Evolutionary conservation across 257 asterid species (phyloP).

Genomic region (Apocynum venetum): DNA sequence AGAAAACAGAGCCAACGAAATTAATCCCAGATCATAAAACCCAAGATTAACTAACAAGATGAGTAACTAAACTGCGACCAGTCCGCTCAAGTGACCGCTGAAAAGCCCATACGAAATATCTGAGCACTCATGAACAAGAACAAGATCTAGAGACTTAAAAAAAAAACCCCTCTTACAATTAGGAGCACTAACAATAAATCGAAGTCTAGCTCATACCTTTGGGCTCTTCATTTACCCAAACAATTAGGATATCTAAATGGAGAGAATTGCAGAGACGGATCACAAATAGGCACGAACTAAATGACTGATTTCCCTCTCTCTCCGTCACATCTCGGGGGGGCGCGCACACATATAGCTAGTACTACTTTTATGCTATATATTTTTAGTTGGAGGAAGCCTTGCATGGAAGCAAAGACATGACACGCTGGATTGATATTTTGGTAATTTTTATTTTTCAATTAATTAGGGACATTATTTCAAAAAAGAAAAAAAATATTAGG

Average conservation of each 20-base stretch:
- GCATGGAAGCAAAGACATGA: slow-evolving; percentile 57
- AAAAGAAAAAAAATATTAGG: too few relatives aligned
- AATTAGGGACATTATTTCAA: too few relatives aligned
- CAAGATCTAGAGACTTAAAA: slow-evolving; percentile 25
- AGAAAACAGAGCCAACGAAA: slow-evolving; percentile 16
- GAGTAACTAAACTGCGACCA: background rate
- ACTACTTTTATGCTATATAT: background rate
- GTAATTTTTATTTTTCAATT: background rate
- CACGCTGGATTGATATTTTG: slow-evolving; percentile 12
- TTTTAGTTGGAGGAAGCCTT: slow-evolving; percentile 33
- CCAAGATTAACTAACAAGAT: background rate
- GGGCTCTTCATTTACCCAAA: slow-evolving; percentile 25
- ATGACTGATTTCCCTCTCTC: slow-evolving; percentile 5
- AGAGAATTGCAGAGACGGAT: slow-evolving; percentile 34
- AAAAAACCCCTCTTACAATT: background rate
- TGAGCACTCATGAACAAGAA: slow-evolving; percentile 6
- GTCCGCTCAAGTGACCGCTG: background rate
- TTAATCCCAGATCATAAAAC: slow-evolving; percentile 26
- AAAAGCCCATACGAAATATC: background rate
- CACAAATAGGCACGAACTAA: slow-evolving; percentile 7
- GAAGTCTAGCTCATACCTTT: slow-evolving; percentile 9
- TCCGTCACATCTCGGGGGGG: background rate
- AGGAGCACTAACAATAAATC: background rate
- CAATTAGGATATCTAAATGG: slow-evolving; percentile 13
- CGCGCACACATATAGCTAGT: background rate